These are phyloP conservation scores for Solanum verrucosum DNA, from an alignment of 257 asterid genomes.

Conservation along the genomic window DNA sequence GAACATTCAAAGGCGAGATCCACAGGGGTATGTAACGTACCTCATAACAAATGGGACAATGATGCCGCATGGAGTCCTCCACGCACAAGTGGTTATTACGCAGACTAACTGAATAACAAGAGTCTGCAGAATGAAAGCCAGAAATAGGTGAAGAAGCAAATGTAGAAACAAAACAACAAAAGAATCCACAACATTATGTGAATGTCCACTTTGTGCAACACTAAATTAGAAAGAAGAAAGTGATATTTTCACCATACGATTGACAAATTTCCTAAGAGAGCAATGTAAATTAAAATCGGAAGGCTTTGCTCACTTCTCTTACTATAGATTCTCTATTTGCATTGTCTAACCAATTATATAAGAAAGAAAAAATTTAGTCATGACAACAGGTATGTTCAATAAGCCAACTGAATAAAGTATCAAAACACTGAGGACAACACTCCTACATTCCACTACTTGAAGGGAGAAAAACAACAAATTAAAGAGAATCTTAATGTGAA, in stretches of 20 bases:
- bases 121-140: conserved; percentile 30
- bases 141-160: neutral
- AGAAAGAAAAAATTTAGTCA: neutral
- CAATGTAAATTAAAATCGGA: neutral
- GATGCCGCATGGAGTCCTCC: conserved; percentile 95
- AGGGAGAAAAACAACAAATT: neutral
- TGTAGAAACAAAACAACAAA: neutral
- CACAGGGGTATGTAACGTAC: conserved; percentile 16
- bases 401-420: neutral
- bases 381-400: neutral
- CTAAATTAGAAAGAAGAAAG: neutral
- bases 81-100: conserved; percentile 69
- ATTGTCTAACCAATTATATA: neutral
- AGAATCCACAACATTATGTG: neutral
- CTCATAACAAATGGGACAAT: conserved; percentile 96
- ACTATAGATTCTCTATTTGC: neutral
- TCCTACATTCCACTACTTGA: neutral
- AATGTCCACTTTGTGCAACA: neutral
- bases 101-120: conserved; percentile 66
- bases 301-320: neutral
- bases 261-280: neutral
- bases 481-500: neutral
- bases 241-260: neutral
- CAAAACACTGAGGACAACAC: neutral
- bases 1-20: neutral